A percentile compares a stretch with the other conserved stretches of the same genome.
These are phyloP conservation scores for Cladosporium oxysporum DNA, from an alignment of 2,329 filamentous ascomycete species.

Conservation along the genomic window DNA sequence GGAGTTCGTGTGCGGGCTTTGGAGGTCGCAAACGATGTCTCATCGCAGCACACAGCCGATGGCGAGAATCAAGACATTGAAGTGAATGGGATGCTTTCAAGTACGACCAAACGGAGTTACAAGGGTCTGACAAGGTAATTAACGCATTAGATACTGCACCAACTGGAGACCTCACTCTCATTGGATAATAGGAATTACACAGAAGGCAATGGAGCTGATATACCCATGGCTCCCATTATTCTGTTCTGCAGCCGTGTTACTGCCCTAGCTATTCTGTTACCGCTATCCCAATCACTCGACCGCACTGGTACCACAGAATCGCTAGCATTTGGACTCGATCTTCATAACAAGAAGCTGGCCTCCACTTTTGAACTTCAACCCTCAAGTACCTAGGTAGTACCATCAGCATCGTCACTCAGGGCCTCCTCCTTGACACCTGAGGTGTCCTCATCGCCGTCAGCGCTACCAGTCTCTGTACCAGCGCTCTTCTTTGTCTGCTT, in stretches of 20 bases:
- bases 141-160: background rate
- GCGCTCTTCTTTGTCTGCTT: background rate
- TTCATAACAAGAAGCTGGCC: background rate
- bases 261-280: background rate
- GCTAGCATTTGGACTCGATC: background rate
- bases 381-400: background rate
- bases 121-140: background rate
- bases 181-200: background rate
- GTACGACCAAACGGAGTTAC: background rate
- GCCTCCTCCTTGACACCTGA: background rate
- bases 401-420: background rate
- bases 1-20: background rate
- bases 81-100: background rate
- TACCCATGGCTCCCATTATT: background rate
- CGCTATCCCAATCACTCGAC: background rate
- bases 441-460: background rate
- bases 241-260: background rate
- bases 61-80: background rate
- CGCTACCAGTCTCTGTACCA: background rate
- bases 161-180: background rate
- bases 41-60: background rate
- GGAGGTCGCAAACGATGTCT: background rate
- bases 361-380: background rate
- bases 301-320: background rate
- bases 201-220: background rate